These are phyloP conservation scores for Lachnellula willkommii DNA, from an alignment of 2,329 filamentous ascomycete species.

Conservation along the genomic window DNA sequence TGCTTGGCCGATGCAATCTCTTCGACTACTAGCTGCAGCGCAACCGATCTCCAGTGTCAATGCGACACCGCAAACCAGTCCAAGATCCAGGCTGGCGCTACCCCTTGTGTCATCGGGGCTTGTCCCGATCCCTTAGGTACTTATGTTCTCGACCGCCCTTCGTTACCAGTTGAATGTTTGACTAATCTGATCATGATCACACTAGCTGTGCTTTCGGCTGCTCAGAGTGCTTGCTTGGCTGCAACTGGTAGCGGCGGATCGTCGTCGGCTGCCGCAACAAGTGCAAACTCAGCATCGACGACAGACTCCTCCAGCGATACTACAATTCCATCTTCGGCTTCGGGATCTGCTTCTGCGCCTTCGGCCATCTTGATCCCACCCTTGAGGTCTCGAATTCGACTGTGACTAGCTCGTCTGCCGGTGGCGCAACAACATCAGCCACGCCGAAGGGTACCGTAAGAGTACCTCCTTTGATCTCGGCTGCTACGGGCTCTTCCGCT, in stretches of 20 bases:
- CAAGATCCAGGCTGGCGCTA: slow-evolving; percentile 19
- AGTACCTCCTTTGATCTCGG: not conserved
- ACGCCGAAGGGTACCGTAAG: too few relatives aligned
- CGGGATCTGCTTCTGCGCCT: not conserved
- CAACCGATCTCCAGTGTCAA: slow-evolving; percentile 19
- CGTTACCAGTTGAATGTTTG: not conserved
- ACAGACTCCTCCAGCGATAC: too few relatives aligned
- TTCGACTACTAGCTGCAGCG: slow-evolving; percentile 16
- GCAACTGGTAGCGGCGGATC: not conserved
- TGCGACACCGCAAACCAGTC: slow-evolving; percentile 14
- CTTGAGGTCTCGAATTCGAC: too few relatives aligned
- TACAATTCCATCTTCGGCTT: not conserved
- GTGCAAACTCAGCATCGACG: too few relatives aligned
- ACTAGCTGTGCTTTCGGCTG: slow-evolving; percentile 11
- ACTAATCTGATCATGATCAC: not conserved
- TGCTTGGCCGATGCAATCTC: slow-evolving; percentile 21
- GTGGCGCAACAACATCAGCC: too few relatives aligned
- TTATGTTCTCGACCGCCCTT: not conserved
- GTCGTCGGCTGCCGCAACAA: not conserved
- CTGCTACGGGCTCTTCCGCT: not conserved
- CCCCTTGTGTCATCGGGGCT: slow-evolving; percentile 17
- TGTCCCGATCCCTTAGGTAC: slow-evolving; percentile 11
- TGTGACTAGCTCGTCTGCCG: too few relatives aligned
- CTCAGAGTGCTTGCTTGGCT: slow-evolving; percentile 4
- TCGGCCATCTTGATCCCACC: not conserved